Conservation (phyloP, 495 filamentous ascomycete species). For the Saxophila tyrrhenica region DNA sequence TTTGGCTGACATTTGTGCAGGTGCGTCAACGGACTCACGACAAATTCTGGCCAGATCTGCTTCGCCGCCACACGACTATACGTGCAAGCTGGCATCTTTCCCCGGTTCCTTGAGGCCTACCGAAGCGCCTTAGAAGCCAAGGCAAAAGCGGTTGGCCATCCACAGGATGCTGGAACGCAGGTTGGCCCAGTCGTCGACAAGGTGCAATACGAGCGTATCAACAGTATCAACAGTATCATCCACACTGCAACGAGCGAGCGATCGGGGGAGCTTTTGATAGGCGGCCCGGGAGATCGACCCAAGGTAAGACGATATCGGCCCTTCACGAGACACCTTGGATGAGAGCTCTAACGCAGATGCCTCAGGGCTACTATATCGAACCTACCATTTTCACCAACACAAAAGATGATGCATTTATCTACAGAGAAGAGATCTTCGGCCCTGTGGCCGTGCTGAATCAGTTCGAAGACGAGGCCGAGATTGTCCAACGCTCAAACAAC, state of each 20-base stretch:
- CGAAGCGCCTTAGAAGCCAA: conserved; percentile 26
- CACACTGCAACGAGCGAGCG: no score
- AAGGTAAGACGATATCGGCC: neutral
- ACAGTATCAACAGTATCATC: no score
- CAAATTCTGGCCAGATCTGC: conserved; percentile 45
- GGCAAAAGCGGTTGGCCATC: conserved; percentile 24
- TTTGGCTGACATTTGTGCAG: no score
- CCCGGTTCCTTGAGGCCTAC: conserved; percentile 37
- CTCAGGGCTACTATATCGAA: conserved; percentile 34
- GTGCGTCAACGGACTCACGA: conserved; percentile 24
- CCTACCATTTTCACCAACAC: conserved; percentile 38
- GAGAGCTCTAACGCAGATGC: conserved; percentile 24
- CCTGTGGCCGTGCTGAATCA: conserved; percentile 35
- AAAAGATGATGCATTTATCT: conserved; percentile 28
- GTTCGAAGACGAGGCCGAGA: conserved; percentile 43
- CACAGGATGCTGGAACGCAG: conserved; percentile 15
- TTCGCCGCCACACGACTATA: conserved; percentile 40
- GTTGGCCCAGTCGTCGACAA: conserved; percentile 26
- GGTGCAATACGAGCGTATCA: conserved; percentile 27
- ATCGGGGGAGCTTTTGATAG: no score
- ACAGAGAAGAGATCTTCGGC: conserved; percentile 43
- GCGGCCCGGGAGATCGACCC: no score
- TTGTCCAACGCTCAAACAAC: conserved; percentile 31
- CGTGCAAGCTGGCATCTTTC: conserved; percentile 45
- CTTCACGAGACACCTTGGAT: no score